Evolutionary conservation across 345 rosid genomes (phyloP).

Genomic region (Erodium maritimum): DNA sequence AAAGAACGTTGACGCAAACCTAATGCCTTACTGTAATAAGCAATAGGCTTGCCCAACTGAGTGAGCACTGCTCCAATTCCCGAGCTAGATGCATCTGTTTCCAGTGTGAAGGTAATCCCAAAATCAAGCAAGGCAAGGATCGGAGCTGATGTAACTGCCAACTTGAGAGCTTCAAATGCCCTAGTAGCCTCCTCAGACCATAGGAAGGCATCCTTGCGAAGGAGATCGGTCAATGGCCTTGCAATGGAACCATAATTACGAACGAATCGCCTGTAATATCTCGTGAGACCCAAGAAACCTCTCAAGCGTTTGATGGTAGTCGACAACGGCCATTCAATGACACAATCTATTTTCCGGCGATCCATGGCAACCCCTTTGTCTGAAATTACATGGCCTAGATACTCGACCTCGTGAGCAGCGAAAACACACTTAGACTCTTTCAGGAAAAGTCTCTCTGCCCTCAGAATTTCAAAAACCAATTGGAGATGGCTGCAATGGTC

Average conservation of each 20-base stretch:
- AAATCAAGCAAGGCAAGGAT: background rate
- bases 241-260: too few species aligned
- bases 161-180: background rate
- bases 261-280: too few species aligned
- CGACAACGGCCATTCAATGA: background rate
- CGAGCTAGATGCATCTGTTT: background rate
- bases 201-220: background rate
- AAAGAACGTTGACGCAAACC: background rate
- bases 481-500: background rate
- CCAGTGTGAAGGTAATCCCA: background rate
- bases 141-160: background rate
- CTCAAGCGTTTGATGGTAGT: background rate
- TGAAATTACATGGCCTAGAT: too few species aligned
- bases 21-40: background rate
- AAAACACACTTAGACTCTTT: background rate
- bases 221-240: background rate
- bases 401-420: too few species aligned
- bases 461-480: background rate
- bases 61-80: too few species aligned
- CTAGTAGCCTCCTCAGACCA: background rate
- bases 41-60: background rate
- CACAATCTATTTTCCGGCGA: background rate
- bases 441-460: background rate
- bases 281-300: background rate
- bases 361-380: background rate